phyloP scores from a whole-genome alignment of 148 eudicot species.

The Cornus kousa region DNA sequence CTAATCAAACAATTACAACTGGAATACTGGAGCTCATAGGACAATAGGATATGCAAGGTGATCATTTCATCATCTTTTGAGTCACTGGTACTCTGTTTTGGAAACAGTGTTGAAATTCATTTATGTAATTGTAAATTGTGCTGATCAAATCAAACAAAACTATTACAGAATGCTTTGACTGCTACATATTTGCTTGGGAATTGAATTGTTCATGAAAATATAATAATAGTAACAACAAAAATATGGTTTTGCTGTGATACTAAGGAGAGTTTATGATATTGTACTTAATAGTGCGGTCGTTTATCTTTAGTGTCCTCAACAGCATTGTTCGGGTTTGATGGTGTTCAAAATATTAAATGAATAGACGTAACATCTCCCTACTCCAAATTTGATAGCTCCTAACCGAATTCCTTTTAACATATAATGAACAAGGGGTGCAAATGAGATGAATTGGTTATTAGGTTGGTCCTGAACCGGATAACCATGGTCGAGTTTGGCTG shows the following conservation, averaged over 20 bases:
- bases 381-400: not conserved
- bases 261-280: not conserved
- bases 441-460: not conserved
- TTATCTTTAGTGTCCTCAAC: not conserved
- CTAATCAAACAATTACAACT: conserved; percentile 5
- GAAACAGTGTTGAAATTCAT: not conserved
- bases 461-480: not conserved
- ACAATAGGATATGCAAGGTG: not conserved
- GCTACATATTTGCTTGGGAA: not conserved
- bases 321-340: not conserved
- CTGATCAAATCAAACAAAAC: not conserved
- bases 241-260: not conserved
- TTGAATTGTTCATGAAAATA: not conserved
- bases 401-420: not conserved
- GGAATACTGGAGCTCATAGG: not conserved
- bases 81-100: not conserved
- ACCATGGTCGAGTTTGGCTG: too few species aligned
- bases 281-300: not conserved
- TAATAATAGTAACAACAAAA: too few species aligned
- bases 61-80: not conserved
- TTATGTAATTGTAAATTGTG: not conserved
- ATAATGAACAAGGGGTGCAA: too few species aligned
- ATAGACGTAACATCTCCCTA: too few species aligned
- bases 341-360: too few species aligned
- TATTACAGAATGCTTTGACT: not conserved